These are phyloP conservation scores for Acanthamoeba lenticulata DNA, from an alignment of 208 protist species.

Conservation along the genomic window DNA sequence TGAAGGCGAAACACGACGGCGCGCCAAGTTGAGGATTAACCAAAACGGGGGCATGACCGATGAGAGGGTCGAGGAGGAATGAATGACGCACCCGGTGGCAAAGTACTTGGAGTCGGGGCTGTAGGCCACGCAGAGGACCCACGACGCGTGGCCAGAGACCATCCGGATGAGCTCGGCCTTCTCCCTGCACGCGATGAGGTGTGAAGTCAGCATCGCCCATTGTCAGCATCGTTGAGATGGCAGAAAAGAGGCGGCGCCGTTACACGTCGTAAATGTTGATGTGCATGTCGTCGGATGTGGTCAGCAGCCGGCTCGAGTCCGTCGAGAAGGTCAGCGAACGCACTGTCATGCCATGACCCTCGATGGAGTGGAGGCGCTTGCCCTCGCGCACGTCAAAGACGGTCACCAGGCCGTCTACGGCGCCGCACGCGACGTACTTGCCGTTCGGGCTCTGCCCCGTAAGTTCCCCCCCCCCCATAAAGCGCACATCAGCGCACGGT, in stretches of 20 bases:
- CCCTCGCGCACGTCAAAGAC: constrained; percentile 32
- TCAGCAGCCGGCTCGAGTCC: constrained; percentile 12
- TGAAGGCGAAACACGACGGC: not conserved
- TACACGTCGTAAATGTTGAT: constrained; percentile 62
- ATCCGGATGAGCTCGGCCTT: constrained; percentile 31
- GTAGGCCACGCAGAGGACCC: constrained; percentile 42
- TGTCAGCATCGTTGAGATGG: not conserved
- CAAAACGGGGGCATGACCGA: not conserved
- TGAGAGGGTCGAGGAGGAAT: not conserved
- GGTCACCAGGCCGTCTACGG: constrained; percentile 35
- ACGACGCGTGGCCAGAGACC: constrained; percentile 40
- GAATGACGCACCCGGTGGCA: not conserved
- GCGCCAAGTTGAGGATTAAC: too few species aligned
- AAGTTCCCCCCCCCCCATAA: not conserved
- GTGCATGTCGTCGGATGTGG: constrained; percentile 60
- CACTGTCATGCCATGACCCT: constrained; percentile 61
- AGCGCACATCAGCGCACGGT: not conserved
- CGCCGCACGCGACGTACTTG: constrained; percentile 40
- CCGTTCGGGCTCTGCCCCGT: constrained; percentile 61
- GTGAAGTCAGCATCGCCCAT: not conserved
- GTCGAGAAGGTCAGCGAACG: constrained; percentile 57
- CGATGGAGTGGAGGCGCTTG: constrained; percentile 52
- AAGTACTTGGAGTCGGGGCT: constrained; percentile 56
- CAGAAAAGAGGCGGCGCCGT: not conserved
- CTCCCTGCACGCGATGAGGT: not conserved